Conservation (phyloP, 2,329 filamentous ascomycete species). For the Coniella vitis region DNA sequence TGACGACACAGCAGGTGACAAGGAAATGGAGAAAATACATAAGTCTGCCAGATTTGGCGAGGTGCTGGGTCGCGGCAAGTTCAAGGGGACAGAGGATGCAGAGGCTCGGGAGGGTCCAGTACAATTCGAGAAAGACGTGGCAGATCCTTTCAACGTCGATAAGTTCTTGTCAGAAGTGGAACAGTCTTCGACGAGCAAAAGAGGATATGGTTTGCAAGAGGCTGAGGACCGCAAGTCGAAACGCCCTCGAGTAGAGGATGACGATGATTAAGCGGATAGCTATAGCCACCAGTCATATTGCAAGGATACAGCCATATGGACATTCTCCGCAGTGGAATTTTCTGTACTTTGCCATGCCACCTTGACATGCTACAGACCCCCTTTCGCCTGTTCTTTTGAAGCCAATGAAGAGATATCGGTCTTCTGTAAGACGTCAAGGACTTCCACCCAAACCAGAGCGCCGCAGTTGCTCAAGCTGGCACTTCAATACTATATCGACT, state of each 20-base stretch:
- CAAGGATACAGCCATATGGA: neutral
- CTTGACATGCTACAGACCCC: too few relatives aligned
- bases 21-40: constrained; percentile 81
- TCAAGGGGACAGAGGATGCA: constrained; percentile 77
- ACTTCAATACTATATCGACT: too few relatives aligned
- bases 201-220: constrained; percentile 71
- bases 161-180: constrained; percentile 82
- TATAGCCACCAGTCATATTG: neutral
- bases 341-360: too few relatives aligned
- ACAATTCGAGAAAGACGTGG: constrained; percentile 84
- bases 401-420: too few relatives aligned
- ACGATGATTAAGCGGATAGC: constrained; percentile 29
- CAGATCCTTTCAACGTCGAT: constrained; percentile 89
- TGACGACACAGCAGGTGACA: constrained; percentile 71
- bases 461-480: too few relatives aligned
- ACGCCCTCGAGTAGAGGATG: constrained; percentile 69
- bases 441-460: too few relatives aligned
- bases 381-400: too few relatives aligned
- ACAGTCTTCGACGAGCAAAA: constrained; percentile 50
- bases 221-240: constrained; percentile 56
- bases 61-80: constrained; percentile 80
- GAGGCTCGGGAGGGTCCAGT: constrained; percentile 89
- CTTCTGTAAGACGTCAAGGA: too few relatives aligned
- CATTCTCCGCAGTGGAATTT: neutral
- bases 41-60: constrained; percentile 79